These are phyloP conservation scores for Claviceps sp. DNA, from an alignment of 2,329 filamentous ascomycete genomes.

Conservation along the genomic window DNA sequence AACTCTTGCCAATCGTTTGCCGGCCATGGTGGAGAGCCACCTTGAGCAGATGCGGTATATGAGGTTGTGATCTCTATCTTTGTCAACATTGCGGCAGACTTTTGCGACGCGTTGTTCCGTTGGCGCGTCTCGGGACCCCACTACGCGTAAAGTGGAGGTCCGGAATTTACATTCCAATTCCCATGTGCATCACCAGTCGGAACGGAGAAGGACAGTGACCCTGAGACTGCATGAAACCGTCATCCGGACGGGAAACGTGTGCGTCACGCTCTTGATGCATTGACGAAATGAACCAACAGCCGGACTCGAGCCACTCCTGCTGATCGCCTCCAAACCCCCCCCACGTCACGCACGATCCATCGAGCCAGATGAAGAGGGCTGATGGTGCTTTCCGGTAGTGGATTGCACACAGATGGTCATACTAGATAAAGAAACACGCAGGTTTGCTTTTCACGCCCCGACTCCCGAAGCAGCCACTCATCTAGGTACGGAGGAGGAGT, in stretches of 20 bases:
- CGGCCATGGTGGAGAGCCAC: neutral
- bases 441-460: neutral
- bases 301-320: neutral
- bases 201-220: no score
- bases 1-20: neutral
- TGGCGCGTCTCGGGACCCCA: conserved; percentile 3
- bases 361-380: neutral
- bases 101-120: neutral
- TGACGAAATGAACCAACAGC: no score
- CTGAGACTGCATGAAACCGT: no score
- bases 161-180: neutral
- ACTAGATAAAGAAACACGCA: neutral
- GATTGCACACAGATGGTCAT: neutral
- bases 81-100: neutral
- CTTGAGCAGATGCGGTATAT: neutral
- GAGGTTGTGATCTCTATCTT: neutral
- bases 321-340: no score
- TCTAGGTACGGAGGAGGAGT: no score
- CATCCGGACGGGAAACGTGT: no score
- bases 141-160: neutral
- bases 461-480: no score
- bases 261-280: no score
- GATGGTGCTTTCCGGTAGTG: neutral
- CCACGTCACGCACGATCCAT: neutral
- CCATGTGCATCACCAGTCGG: neutral